Percentiles rank a stretch among this genome's conserved stretches.
phyloP scores from a whole-genome alignment of 2,329 filamentous ascomycete species.

The Talaromyces sp. region DNA sequence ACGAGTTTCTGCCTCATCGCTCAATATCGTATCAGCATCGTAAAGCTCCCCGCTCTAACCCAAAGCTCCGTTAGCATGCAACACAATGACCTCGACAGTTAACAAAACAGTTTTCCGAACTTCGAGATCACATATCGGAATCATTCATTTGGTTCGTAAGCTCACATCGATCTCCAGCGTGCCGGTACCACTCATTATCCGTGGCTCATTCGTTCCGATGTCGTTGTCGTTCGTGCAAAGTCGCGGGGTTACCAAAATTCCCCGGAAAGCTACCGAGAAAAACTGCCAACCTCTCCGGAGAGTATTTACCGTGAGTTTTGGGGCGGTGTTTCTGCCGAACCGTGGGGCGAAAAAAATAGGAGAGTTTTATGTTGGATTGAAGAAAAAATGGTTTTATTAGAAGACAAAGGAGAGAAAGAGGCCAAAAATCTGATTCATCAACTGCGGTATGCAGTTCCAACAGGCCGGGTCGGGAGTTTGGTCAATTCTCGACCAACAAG shows the following conservation, averaged over 20 bases:
- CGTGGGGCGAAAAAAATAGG: too few relatives aligned
- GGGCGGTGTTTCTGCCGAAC: not conserved
- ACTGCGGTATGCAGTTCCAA: not conserved
- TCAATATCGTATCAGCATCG: constrained; percentile 12
- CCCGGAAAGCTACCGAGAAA: not conserved
- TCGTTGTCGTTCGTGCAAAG: not conserved
- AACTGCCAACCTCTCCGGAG: not conserved
- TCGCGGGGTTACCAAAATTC: constrained; percentile 5
- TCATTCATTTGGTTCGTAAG: not conserved
- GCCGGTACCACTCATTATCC: constrained; percentile 11
- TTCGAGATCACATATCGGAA: not conserved
- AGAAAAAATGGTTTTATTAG: not conserved
- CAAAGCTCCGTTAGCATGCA: not conserved
- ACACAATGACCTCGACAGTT: not conserved
- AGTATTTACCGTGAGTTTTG: not conserved
- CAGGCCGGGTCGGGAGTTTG: not conserved
- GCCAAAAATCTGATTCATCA: not conserved
- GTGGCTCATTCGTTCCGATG: not conserved
- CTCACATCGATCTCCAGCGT: constrained; percentile 18
- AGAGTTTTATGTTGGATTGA: not conserved
- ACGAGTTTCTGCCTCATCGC: constrained; percentile 7
- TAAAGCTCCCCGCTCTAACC: constrained; percentile 16
- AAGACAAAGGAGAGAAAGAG: not conserved
- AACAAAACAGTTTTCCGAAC: not conserved
- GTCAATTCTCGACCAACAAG: not conserved